phyloP scores from a whole-genome alignment of 2,329 filamentous ascomycete genomes.

The Verticillium klebahnii region DNA sequence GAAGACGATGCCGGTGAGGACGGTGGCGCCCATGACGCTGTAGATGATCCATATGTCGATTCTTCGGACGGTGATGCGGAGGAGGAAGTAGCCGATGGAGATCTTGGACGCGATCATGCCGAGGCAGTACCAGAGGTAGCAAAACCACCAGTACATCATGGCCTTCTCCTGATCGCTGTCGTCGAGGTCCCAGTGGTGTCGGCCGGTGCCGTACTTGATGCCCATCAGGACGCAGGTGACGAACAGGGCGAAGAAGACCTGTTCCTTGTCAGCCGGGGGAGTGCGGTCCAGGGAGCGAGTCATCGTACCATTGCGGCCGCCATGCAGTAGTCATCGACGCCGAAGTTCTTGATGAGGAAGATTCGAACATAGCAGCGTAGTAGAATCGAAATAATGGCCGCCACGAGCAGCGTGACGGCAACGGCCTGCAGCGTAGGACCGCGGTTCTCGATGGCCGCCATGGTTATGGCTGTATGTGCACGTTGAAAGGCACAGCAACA shows the following conservation, averaged over 20 bases:
- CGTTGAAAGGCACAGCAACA: background rate
- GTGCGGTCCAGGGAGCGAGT: background rate
- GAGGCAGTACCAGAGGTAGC: slow-evolving; percentile 30
- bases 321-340: slow-evolving; percentile 35
- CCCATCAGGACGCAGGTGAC: slow-evolving; percentile 27
- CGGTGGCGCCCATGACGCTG: slow-evolving; percentile 20
- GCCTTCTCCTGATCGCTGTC: slow-evolving; percentile 18
- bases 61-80: slow-evolving; percentile 17
- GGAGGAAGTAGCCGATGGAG: slow-evolving; percentile 19
- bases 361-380: slow-evolving; percentile 30
- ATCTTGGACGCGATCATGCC: slow-evolving; percentile 27
- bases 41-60: slow-evolving; percentile 21
- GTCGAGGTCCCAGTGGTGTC: slow-evolving; percentile 26
- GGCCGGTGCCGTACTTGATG: slow-evolving; percentile 34
- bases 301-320: slow-evolving; percentile 24
- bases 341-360: slow-evolving; percentile 30
- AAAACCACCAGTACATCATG: slow-evolving; percentile 30
- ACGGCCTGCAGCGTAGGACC: slow-evolving; percentile 28
- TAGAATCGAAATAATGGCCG: slow-evolving; percentile 20
- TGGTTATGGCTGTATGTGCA: background rate
- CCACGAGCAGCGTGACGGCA: slow-evolving; percentile 20
- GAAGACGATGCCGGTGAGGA: slow-evolving; percentile 21
- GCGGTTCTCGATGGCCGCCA: slow-evolving; percentile 19
- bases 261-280: background rate
- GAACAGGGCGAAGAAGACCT: slow-evolving; percentile 32